These are phyloP conservation scores for Gossypium raimondii DNA, from an alignment of 345 rosid genomes.

Conservation along the genomic window DNA sequence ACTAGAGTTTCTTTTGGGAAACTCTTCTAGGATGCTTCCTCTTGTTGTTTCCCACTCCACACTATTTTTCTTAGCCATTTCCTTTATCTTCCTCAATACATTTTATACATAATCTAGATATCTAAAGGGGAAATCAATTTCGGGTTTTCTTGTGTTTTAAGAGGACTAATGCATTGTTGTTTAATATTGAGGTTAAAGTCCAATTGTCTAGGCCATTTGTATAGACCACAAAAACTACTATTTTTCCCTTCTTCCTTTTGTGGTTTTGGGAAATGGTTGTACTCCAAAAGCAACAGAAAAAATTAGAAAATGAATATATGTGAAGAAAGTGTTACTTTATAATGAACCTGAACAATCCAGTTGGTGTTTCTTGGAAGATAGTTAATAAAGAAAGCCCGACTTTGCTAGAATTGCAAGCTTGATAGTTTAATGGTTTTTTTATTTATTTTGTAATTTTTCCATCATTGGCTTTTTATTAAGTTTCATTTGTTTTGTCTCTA, in stretches of 20 bases:
- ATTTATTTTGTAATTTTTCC: too few relatives aligned
- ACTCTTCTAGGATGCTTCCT: constrained; percentile 26
- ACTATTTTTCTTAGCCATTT: constrained; percentile 16
- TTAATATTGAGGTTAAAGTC: too few relatives aligned
- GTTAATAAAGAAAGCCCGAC: constrained; percentile 20
- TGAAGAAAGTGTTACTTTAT: constrained; percentile 20
- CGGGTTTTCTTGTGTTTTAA: not conserved
- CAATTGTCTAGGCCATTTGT: constrained; percentile 21
- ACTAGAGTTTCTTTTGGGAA: constrained; percentile 35
- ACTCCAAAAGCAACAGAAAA: too few relatives aligned
- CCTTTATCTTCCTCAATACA: constrained; percentile 13
- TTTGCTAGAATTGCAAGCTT: constrained; percentile 46
- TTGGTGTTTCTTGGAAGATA: not conserved
- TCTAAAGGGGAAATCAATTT: not conserved
- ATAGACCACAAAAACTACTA: not conserved
- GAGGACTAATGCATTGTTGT: too few relatives aligned
- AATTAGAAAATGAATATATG: too few relatives aligned
- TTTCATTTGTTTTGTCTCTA: too few relatives aligned
- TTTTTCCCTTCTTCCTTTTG: too few relatives aligned
- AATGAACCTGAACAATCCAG: constrained; percentile 21
- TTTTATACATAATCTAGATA: not conserved
- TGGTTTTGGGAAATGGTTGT: too few relatives aligned
- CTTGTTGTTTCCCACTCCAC: constrained; percentile 14
- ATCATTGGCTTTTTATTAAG: not conserved
- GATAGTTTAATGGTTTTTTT: constrained; percentile 8